Evolutionary conservation across 202 grass and related monocot species (phyloP).

Genomic region (Setaria viridis): DNA sequence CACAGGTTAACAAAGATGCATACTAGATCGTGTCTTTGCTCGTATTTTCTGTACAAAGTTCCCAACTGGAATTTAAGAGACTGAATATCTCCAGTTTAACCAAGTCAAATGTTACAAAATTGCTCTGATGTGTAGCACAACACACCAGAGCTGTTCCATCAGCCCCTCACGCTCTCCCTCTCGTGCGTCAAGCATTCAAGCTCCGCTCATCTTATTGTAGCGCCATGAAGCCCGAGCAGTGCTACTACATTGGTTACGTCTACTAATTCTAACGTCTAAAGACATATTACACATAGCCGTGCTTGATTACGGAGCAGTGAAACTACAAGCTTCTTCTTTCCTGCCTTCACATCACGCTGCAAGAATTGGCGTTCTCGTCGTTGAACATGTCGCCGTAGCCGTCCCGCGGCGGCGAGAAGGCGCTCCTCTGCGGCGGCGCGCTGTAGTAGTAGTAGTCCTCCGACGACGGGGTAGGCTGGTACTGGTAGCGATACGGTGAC

Average conservation of each 20-base stretch:
- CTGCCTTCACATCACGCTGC: slow-evolving; percentile 70
- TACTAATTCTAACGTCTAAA: slow-evolving; percentile 30
- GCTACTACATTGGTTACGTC: slow-evolving; percentile 28
- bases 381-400: slow-evolving; percentile 70
- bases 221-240: slow-evolving; percentile 32
- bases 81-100: slow-evolving; percentile 12
- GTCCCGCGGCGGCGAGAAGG: slow-evolving; percentile 56
- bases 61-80: background rate
- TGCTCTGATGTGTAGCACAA: slow-evolving; percentile 17
- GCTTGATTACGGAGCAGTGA: slow-evolving; percentile 5
- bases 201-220: slow-evolving; percentile 51
- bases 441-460: slow-evolving; percentile 77
- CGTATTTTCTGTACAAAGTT: background rate
- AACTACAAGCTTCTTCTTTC: background rate
- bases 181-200: slow-evolving; percentile 41
- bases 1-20: background rate
- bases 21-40: background rate
- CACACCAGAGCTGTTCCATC: slow-evolving; percentile 40
- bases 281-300: slow-evolving; percentile 5
- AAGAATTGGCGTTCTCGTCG: slow-evolving; percentile 85
- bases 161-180: slow-evolving; percentile 29
- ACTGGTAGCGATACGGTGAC: slow-evolving; percentile 49
- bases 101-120: slow-evolving; percentile 52
- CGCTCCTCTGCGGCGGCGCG: slow-evolving; percentile 46
- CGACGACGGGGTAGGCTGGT: background rate